Percentiles rank a stretch among this genome's conserved stretches.
phyloP scores from a whole-genome alignment of 768 basidiomycete species.

The Phlegmacium glaucopus region DNA sequence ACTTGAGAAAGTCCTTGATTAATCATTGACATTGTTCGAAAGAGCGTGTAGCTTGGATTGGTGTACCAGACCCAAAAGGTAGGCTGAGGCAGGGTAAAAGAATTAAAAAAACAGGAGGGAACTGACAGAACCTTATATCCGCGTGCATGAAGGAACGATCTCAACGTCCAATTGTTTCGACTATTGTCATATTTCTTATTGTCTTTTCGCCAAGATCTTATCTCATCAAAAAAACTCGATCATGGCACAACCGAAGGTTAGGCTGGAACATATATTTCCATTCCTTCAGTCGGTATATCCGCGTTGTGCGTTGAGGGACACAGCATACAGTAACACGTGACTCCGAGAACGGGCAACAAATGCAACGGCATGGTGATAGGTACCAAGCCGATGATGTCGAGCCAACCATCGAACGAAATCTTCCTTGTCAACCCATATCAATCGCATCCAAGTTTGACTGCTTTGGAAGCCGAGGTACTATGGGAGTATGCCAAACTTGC shows the following conservation, averaged over 20 bases:
- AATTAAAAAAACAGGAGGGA: conserved; percentile 5
- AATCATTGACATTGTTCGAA: conserved; percentile 14
- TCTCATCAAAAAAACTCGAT: no score
- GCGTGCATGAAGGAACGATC: not conserved
- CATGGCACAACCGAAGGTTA: no score
- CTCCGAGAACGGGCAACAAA: no score
- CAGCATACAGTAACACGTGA: no score
- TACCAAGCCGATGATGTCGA: no score
- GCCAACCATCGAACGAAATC: conserved; percentile 30
- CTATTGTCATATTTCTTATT: not conserved
- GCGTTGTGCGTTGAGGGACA: no score
- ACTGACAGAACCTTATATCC: conserved; percentile 17
- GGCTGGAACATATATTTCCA: no score
- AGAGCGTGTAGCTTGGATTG: conserved; percentile 23
- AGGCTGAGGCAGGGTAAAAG: not conserved
- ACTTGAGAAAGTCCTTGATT: conserved; percentile 26
- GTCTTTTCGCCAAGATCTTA: not conserved
- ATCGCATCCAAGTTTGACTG: conserved; percentile 60
- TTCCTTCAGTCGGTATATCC: no score
- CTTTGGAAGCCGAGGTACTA: conserved; percentile 74
- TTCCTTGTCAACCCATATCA: conserved; percentile 70
- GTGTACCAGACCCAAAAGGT: conserved; percentile 25
- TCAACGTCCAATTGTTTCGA: conserved; percentile 36
- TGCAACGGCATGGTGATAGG: no score
- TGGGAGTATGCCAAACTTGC: conserved; percentile 93